Conservation (phyloP, 441 rosid species). For the Sinapis alba region DNA sequence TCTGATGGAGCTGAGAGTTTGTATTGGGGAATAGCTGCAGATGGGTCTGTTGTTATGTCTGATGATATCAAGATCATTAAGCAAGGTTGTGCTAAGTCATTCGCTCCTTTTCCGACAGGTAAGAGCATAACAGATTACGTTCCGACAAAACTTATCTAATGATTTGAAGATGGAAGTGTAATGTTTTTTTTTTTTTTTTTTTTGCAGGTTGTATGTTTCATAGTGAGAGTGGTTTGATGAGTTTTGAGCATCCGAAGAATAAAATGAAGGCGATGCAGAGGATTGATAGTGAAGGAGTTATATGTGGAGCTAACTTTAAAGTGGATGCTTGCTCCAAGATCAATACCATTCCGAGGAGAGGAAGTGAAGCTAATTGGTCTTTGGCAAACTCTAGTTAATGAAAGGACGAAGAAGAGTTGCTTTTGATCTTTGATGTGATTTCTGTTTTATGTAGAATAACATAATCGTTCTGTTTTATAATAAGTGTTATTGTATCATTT, state of each 20-base stretch:
- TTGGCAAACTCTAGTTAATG: conserved; percentile 42
- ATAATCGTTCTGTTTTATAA: no score
- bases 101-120: conserved; percentile 72
- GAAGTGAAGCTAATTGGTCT: conserved; percentile 63
- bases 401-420: neutral
- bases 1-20: conserved; percentile 63
- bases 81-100: conserved; percentile 67
- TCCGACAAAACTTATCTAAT: neutral
- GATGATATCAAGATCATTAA: conserved; percentile 58
- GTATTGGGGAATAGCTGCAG: conserved; percentile 67
- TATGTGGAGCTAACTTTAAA: conserved; percentile 66
- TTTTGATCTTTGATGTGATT: neutral
- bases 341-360: conserved; percentile 54
- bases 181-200: neutral
- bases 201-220: conserved; percentile 56
- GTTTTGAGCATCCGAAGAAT: conserved; percentile 65
- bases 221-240: conserved; percentile 57
- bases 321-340: conserved; percentile 53
- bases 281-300: conserved; percentile 59
- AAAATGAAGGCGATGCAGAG: conserved; percentile 70
- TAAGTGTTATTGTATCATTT: no score
- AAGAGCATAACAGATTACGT: neutral
- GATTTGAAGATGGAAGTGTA: neutral
- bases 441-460: neutral
- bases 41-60: conserved; percentile 62